phyloP scores from a whole-genome alignment of 352 stramenopile species.

The Thraustochytrium sp. region DNA sequence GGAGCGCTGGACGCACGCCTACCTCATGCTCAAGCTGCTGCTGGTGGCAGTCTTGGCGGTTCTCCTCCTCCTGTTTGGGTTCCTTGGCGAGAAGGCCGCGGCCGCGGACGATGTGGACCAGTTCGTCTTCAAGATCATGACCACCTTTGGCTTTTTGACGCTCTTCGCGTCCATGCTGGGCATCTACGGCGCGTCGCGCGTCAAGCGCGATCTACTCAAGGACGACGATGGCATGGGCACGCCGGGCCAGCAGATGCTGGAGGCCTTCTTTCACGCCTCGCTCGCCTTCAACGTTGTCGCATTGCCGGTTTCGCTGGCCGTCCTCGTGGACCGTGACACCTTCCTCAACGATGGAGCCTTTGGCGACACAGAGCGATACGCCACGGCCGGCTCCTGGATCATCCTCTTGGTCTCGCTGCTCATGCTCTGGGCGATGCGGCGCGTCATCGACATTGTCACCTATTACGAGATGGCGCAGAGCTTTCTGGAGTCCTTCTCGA shows the following conservation, averaged over 20 bases:
- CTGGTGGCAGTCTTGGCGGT: not conserved
- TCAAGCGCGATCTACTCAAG: slow-evolving; percentile 15
- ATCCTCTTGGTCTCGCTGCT: not conserved
- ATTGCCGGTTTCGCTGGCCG: not conserved
- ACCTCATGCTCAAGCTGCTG: not conserved
- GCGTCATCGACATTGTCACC: slow-evolving; percentile 33
- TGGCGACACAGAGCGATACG: not conserved
- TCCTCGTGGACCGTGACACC: not conserved
- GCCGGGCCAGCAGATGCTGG: slow-evolving; percentile 33
- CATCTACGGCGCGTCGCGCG: not conserved
- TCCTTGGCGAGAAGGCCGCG: not conserved
- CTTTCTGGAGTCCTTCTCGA: slow-evolving; percentile 39
- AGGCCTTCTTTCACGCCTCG: slow-evolving; percentile 37
- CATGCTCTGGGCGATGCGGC: not conserved
- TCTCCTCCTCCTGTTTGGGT: not conserved
- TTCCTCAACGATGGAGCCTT: slow-evolving; percentile 38
- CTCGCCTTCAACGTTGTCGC: not conserved
- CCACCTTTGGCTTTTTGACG: not conserved
- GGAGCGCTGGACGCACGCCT: slow-evolving; percentile 14
- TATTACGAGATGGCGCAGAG: slow-evolving; percentile 38
- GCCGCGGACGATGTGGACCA: not conserved
- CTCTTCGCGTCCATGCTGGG: slow-evolving; percentile 27
- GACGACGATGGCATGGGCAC: slow-evolving; percentile 41
- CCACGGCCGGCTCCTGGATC: not conserved
- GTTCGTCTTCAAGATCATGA: slow-evolving; percentile 28